Percentiles rank a stretch among this genome's conserved stretches.
These are phyloP conservation scores for Theobroma cacao DNA, from an alignment of 345 rosid genomes.

Conservation along the genomic window DNA sequence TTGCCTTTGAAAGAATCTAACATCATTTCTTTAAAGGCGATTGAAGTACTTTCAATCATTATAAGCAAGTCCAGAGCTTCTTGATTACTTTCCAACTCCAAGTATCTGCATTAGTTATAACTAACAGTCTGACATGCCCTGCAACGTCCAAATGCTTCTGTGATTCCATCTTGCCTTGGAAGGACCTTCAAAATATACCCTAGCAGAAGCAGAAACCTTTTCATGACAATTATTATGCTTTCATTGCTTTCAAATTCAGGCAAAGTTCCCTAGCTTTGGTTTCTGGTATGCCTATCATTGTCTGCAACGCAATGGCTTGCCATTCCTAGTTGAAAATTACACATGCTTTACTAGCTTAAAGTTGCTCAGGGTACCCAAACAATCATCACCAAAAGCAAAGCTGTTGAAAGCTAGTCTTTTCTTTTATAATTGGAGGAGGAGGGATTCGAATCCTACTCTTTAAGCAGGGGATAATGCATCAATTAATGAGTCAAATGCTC, in stretches of 20 bases:
- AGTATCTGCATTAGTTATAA: neutral
- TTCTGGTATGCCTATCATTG: neutral
- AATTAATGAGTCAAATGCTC: no score
- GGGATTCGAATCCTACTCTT: no score
- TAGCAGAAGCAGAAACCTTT: neutral
- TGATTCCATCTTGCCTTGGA: neutral
- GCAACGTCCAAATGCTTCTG: neutral
- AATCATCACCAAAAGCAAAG: neutral
- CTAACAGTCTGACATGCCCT: neutral
- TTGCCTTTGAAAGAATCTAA: no score
- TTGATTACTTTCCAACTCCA: neutral
- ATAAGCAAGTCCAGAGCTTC: neutral
- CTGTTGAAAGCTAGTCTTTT: neutral
- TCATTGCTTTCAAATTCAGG: conserved; percentile 6
- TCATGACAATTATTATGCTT: neutral
- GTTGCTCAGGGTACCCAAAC: neutral
- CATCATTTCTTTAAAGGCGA: no score
- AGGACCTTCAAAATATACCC: neutral
- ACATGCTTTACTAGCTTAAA: neutral
- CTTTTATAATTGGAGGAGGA: no score
- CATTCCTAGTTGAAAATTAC: neutral
- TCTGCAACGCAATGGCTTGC: conserved; percentile 6
- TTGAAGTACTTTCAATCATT: neutral
- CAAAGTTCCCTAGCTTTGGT: neutral
- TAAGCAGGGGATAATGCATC: no score